These are phyloP conservation scores for Penicillium pancosmium DNA, from an alignment of 495 filamentous ascomycete genomes.

Conservation along the genomic window DNA sequence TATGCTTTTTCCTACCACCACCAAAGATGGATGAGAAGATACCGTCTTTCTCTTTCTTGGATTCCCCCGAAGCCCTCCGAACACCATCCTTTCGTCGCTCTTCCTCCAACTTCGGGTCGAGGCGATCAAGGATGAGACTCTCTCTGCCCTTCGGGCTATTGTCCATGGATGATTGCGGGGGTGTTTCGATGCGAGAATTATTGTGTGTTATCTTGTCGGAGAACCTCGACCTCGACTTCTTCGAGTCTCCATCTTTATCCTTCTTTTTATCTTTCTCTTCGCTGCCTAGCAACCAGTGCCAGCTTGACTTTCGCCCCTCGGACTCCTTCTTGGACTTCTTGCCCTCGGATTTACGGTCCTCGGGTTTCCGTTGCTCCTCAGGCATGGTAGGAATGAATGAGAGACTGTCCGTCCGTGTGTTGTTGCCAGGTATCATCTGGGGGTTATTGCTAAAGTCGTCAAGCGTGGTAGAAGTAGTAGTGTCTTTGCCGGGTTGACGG, in stretches of 20 bases:
- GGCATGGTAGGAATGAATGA: conserved; percentile 81
- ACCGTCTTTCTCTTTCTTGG: conserved; percentile 87
- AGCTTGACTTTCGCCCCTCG: conserved; percentile 76
- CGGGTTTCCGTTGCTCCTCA: conserved; percentile 62
- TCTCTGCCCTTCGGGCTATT: conserved; percentile 69
- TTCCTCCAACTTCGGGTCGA: conserved; percentile 74
- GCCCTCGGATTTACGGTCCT: conserved; percentile 63
- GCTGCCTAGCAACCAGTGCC: conserved; percentile 74
- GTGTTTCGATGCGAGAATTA: conserved; percentile 75
- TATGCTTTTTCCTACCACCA: conserved; percentile 78
- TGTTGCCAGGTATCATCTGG: conserved; percentile 67
- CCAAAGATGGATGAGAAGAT: conserved; percentile 91
- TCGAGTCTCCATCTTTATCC: conserved; percentile 62
- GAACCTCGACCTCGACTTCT: conserved; percentile 61
- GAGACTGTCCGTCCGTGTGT: conserved; percentile 71
- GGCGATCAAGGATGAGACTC: conserved; percentile 78
- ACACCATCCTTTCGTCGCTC: conserved; percentile 81
- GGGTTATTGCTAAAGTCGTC: conserved; percentile 43
- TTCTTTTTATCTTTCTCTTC: conserved; percentile 73
- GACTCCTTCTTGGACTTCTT: conserved; percentile 67
- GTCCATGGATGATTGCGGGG: conserved; percentile 81
- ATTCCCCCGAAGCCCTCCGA: conserved; percentile 69
- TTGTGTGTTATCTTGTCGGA: conserved; percentile 60
- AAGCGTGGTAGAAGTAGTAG: conserved; percentile 26
- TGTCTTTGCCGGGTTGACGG: conserved; percentile 35